Base-by-base conservation (phyloP, 73 alveolate genomes). In the Symbiodinium natans region DNA sequence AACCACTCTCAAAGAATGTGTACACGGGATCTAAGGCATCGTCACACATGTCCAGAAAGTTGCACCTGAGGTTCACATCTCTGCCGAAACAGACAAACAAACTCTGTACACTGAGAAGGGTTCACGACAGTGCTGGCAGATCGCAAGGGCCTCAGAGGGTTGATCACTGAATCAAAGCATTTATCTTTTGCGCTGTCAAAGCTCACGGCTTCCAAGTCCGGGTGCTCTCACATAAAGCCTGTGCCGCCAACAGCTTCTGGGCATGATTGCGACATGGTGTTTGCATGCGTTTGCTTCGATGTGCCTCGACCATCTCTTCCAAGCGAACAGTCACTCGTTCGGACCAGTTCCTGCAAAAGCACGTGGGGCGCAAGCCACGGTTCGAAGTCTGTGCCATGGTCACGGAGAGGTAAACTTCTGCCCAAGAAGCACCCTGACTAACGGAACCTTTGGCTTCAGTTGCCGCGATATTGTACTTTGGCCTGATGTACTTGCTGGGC, bases 11-110 rank as follows among this genome's bases (percentile, higher is more conserved):
- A 11, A 90, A 42, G 31, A 73, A 43, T 1, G 54, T 68, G 80
- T 90, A 90, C 82, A 90, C 97, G 5, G 97, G 97, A 39, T 90
- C 97, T 82, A 90, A 29, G n/a, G 97, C 97, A 17, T 82, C 97
- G 43, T 90, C 97, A 41, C 97, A 90, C 40, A 85, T 85, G 25
- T 90, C 97, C 36, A 90, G 77, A 80, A 41, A 40, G n/a, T 33
- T 74, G 42, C 84, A 74, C 84, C 84, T 74, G 27, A 33, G 8
- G 3, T 74, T n/a, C 84, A 33, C 0, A 7, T n/a, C 6, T 13
- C 42, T 33, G 4, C 36, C 29, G 33, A 59, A 21, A 10, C 4
- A 59, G 8, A 19, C 77, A 59, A 13, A n/a, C 3, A n/a, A 59
- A 59, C 36, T 41, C 25, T 41, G 71, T 21, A 41, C 92, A 11